Evolutionary conservation across 2,329 filamentous ascomycete species (phyloP).

Genomic region (Fusarium sp.): DNA sequence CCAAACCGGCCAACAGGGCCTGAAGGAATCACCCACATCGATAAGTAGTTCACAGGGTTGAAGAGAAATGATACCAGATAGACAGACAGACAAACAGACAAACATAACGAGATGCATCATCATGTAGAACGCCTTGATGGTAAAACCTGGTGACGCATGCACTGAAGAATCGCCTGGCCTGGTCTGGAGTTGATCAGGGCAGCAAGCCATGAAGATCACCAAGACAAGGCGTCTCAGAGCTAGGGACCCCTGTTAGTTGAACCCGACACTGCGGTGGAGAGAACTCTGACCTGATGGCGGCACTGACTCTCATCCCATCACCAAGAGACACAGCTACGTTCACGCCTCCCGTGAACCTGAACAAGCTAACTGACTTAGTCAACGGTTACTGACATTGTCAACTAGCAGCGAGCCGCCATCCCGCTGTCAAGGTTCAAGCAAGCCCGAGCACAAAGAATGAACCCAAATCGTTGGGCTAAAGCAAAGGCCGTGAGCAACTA

Average conservation of each 20-base stretch:
- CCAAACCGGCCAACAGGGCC: not conserved
- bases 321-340: not conserved
- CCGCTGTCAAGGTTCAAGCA: constrained; percentile 28
- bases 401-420: constrained; percentile 18
- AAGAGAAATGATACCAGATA: not conserved
- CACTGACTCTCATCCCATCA: constrained; percentile 15
- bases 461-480: constrained; percentile 11
- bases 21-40: not conserved
- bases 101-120: not conserved
- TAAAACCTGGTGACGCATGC: constrained; percentile 8
- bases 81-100: not conserved
- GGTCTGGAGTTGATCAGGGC: constrained; percentile 1
- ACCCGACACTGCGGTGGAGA: constrained; percentile 40
- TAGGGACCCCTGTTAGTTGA: constrained; percentile 18
- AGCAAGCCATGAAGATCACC: constrained; percentile 31
- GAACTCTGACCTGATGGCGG: constrained; percentile 33
- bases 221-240: constrained; percentile 6
- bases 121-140: not conserved
- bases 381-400: constrained; percentile 1
- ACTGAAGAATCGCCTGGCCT: constrained; percentile 3
- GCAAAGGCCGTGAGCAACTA: constrained; percentile 25
- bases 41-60: not conserved
- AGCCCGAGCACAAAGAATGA: constrained; percentile 5
- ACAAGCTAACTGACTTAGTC: not conserved
- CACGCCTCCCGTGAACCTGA: not conserved